Conservation (phyloP, 345 rosid species). For the Zanthoxylum bungeanum region DNA sequence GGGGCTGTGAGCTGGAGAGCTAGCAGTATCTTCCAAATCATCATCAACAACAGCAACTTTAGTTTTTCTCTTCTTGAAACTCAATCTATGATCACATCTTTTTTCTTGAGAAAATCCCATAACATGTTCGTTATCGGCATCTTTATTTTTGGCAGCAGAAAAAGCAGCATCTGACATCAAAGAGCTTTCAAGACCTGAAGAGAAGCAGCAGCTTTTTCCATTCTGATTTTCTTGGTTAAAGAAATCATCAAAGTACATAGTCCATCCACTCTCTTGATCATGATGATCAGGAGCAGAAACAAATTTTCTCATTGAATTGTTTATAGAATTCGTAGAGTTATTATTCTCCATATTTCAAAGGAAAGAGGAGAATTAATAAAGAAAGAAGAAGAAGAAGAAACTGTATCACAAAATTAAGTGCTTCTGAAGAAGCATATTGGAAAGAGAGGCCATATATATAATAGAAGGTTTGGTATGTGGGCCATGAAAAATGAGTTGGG, state of each 20-base stretch:
- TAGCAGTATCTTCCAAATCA: constrained; percentile 61
- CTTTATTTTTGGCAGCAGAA: constrained; percentile 19
- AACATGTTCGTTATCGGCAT: not conserved
- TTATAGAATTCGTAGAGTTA: constrained; percentile 12
- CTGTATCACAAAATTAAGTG: not conserved
- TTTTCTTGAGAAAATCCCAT: not conserved
- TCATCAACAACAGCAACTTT: constrained; percentile 31
- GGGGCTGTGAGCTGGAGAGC: constrained; percentile 48
- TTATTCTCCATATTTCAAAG: constrained; percentile 3
- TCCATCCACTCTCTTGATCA: constrained; percentile 56
- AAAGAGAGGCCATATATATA: not conserved
- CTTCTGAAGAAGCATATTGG: not conserved
- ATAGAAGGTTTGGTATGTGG: constrained; percentile 2
- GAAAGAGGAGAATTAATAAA: not conserved
- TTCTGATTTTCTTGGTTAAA: constrained; percentile 19
- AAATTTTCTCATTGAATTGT: constrained; percentile 14
- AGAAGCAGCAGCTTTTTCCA: constrained; percentile 9
- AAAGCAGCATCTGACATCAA: constrained; percentile 48
- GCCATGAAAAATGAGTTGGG: constrained; percentile 8
- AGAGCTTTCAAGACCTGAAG: constrained; percentile 16
- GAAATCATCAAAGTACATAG: constrained; percentile 53
- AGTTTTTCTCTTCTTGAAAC: constrained; percentile 34
- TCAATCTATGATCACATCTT: constrained; percentile 15
- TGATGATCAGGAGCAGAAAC: not conserved
- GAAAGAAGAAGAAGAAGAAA: no score